Percentiles rank a stretch among this genome's conserved stretches.
phyloP scores from a whole-genome alignment of 176 grass and related monocot genomes.

The Dendrocalamus sinicus region DNA sequence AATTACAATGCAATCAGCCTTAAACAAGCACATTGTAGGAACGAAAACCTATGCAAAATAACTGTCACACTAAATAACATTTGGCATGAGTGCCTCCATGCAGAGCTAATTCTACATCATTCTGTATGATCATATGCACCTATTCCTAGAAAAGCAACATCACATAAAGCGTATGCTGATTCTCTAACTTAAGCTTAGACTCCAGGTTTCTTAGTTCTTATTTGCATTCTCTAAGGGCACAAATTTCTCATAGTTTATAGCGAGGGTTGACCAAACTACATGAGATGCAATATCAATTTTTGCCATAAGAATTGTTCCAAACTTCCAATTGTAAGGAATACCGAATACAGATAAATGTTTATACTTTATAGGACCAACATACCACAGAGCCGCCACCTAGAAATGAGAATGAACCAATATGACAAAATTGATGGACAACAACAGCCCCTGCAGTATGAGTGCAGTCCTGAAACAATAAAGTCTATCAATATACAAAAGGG shows the following conservation, averaged over 20 bases:
- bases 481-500: neutral
- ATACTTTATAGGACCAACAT: constrained; percentile 32
- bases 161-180: neutral
- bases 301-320: neutral
- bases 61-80: neutral
- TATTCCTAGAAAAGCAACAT: constrained; percentile 25
- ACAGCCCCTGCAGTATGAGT: constrained; percentile 74
- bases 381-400: constrained; percentile 85
- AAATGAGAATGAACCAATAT: constrained; percentile 87
- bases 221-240: constrained; percentile 11
- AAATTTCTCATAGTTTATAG: neutral
- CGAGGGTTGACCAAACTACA: neutral
- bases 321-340: neutral
- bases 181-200: neutral
- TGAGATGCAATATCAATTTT: neutral
- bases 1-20: neutral
- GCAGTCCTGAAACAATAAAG: constrained; percentile 58
- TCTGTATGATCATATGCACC: neutral
- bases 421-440: constrained; percentile 94
- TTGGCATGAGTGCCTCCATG: neutral
- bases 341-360: constrained; percentile 21
- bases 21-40: constrained; percentile 23
- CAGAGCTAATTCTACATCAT: constrained; percentile 8
- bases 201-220: neutral
- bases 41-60: constrained; percentile 23